Evolutionary conservation across 2,329 filamentous ascomycete species (phyloP), one percentile per base, ranked within the genome.

Genomic region (Lecanicillium sp.): DNA sequence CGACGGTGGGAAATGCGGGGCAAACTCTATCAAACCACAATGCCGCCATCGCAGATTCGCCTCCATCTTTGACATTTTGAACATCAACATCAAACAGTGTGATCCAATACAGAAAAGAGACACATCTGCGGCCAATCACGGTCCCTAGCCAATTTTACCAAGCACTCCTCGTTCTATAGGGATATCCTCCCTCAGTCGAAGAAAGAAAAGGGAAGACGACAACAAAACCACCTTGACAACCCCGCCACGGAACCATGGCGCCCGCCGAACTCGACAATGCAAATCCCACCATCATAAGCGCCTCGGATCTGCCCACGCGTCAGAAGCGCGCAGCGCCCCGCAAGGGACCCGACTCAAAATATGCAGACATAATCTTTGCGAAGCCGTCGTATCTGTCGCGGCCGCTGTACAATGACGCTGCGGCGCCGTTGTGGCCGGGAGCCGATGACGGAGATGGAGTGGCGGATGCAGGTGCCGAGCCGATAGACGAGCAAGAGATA

Each of bases 401-500:
- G 32, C 62, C 64, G 5, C 63, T 66, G 48, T 60, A 51, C 47
- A 48, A 55, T 20, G 59, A 61, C 35, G 51, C 56, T 55, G 57
- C 43, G 22, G 40, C 37, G 30, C 31, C 13, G 19, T 35, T 43
- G 47, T 63, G 60, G 53, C 51, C 54, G 33, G 56, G 52, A 29
- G 51, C 49, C 36, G 52, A 56, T 15, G 58, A 64, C 34, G 66
- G 59, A 35, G 65, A 76, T 14, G 58, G 64, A 33, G 65, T 60
- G 36, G 64, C 75, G 36, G 75, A 79, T 42, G 76, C 81, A 42
- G 71, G 78, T 35, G 66, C 69, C 2, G 89, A 96, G 51, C 84
- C 85, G 41, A 95, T 98, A 49, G 92, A 98, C 56, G 86, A 94
- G 59, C 92, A 95, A 60, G 92, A 98, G 63, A 90, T 98, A 30